phyloP scores from a whole-genome alignment of 352 stramenopile genomes.

The Globisporangium nodosum region DNA sequence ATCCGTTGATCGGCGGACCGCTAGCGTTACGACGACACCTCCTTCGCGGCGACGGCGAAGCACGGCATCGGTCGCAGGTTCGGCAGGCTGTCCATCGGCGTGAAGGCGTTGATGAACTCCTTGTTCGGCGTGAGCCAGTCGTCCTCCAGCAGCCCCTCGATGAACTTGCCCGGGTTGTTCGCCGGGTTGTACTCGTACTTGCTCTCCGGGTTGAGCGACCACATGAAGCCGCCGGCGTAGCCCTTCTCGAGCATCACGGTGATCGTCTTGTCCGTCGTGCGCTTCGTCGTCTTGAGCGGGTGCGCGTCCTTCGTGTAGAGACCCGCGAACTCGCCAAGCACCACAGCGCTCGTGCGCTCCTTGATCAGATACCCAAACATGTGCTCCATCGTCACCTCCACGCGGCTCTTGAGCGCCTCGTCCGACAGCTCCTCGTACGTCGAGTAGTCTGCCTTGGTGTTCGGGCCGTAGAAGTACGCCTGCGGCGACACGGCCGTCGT shows the following conservation, averaged over 20 bases:
- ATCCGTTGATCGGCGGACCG: too few species aligned
- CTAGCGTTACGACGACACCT: neutral
- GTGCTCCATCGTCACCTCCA: slow-evolving; percentile 60
- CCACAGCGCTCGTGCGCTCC: slow-evolving; percentile 39
- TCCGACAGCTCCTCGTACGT: slow-evolving; percentile 59
- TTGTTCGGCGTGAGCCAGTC: slow-evolving; percentile 76
- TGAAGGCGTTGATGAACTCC: slow-evolving; percentile 62
- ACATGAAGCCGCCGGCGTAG: slow-evolving; percentile 78
- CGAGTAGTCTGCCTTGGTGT: slow-evolving; percentile 39
- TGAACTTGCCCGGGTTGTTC: slow-evolving; percentile 47
- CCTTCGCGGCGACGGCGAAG: slow-evolving; percentile 18
- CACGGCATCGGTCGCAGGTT: slow-evolving; percentile 63
- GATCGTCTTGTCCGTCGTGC: slow-evolving; percentile 68
- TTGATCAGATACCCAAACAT: slow-evolving; percentile 76
- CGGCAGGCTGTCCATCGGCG: slow-evolving; percentile 56
- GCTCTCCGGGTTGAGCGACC: slow-evolving; percentile 77
- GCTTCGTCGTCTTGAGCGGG: slow-evolving; percentile 63
- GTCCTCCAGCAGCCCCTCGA: slow-evolving; percentile 64
- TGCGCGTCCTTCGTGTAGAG: slow-evolving; percentile 67
- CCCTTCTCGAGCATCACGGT: slow-evolving; percentile 52
- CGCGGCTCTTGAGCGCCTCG: slow-evolving; percentile 30
- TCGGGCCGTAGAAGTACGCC: slow-evolving; percentile 67
- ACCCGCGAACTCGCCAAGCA: slow-evolving; percentile 71
- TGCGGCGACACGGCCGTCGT: slow-evolving; percentile 70
- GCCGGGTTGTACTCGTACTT: slow-evolving; percentile 74